A percentile compares a stretch with the other conserved stretches of the same genome.
phyloP scores from a whole-genome alignment of 306 rosid species.

The Lotus japonicus region DNA sequence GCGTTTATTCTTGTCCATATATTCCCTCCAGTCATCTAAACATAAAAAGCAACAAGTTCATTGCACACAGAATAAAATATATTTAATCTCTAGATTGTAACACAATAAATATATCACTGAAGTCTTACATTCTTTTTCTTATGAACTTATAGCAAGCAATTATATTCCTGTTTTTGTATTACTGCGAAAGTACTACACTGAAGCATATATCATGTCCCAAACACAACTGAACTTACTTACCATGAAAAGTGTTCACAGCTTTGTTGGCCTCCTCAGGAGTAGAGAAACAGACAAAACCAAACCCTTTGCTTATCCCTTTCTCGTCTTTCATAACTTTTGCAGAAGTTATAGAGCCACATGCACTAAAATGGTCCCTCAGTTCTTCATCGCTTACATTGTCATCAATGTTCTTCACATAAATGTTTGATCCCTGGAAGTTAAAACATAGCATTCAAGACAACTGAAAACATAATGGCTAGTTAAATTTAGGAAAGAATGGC shows the following conservation, averaged over 20 bases:
- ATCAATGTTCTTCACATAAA: conserved; percentile 85
- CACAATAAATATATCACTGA: background rate
- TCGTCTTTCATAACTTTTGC: conserved; percentile 72
- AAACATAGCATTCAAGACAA: conserved; percentile 9
- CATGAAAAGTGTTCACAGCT: conserved; percentile 77
- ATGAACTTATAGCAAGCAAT: conserved; percentile 11
- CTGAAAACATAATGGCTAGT: background rate
- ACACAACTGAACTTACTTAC: conserved; percentile 32
- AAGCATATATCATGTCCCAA: background rate
- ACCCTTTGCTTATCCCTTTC: conserved; percentile 77
- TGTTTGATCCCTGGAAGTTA: conserved; percentile 60
- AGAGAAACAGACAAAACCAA: conserved; percentile 89
- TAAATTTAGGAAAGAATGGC: background rate
- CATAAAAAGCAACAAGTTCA: background rate
- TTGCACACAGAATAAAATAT: background rate
- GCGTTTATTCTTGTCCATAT: background rate
- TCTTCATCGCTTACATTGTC: conserved; percentile 65
- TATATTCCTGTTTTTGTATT: conserved; percentile 11
- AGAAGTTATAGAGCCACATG: conserved; percentile 79
- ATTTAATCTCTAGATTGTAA: conserved; percentile 1
- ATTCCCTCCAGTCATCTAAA: too few species aligned
- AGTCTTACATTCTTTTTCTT: too few species aligned
- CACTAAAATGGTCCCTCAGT: conserved; percentile 53
- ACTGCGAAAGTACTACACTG: background rate
- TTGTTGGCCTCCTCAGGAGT: conserved; percentile 79